These are phyloP conservation scores for Chlamydomonas schloesseri DNA, from an alignment of 139 green algal genomes.

Conservation along the genomic window DNA sequence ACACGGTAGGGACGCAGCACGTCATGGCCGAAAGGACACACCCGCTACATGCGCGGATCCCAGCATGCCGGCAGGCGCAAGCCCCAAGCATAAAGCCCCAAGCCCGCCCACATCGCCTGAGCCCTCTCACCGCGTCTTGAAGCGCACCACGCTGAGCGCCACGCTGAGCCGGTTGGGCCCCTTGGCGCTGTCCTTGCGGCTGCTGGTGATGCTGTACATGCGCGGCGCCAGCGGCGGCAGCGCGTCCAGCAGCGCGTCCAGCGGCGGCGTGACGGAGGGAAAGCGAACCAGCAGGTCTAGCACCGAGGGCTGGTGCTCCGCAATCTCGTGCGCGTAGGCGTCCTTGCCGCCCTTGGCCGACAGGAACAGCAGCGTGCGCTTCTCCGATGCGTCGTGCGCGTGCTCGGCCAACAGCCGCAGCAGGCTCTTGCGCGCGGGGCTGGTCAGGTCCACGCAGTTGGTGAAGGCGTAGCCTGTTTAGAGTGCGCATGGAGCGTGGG, in stretches of 20 bases:
- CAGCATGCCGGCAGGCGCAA: too few species aligned
- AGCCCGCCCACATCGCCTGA: too few species aligned
- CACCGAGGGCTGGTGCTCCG: slow-evolving; percentile 72
- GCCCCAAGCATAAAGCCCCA: too few species aligned
- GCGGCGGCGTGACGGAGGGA: slow-evolving; percentile 79
- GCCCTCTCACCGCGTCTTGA: slow-evolving; percentile 69
- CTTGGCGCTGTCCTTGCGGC: not conserved
- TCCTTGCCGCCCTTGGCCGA: slow-evolving; percentile 52
- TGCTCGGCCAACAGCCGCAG: slow-evolving; percentile 91
- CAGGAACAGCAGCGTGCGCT: slow-evolving; percentile 59
- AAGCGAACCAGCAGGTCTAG: slow-evolving; percentile 86
- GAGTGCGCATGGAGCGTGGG: slow-evolving; percentile 84
- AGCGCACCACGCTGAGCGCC: slow-evolving; percentile 85
- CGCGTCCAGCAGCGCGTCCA: slow-evolving; percentile 86
- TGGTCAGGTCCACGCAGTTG: slow-evolving; percentile 80
- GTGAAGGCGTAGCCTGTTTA: slow-evolving; percentile 79
- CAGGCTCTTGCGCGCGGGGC: slow-evolving; percentile 82
- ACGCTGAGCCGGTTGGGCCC: slow-evolving; percentile 54
- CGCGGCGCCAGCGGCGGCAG: slow-evolving; percentile 83
- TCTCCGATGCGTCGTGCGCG: slow-evolving; percentile 76
- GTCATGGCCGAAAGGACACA: too few species aligned
- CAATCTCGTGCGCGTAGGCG: slow-evolving; percentile 75
- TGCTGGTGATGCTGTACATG: slow-evolving; percentile 91
- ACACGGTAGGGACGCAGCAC: too few species aligned
- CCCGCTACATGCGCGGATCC: too few species aligned